Base-by-base conservation (phyloP, 2,329 filamentous ascomycete genomes). In the Diplodia intermedia region DNA sequence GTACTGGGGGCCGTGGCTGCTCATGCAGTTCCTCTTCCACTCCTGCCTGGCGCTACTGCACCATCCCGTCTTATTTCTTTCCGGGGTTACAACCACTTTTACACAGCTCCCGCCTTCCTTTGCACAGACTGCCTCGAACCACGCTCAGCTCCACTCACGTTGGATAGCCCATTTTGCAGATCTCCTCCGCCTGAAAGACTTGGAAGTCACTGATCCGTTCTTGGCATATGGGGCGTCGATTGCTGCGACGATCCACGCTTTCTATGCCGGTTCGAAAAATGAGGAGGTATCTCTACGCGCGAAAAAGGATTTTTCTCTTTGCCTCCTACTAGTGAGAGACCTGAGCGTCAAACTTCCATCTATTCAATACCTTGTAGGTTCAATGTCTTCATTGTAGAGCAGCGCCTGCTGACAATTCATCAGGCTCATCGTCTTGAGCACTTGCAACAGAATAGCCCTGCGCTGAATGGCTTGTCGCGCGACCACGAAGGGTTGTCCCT, bases 11-110 rank as follows among this genome's bases (percentile, higher is more conserved):
- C 36, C 36, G 4, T 57, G 55, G 55, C 11, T 57, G 33, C 55
- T 57, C 55, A 57, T 57, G 55, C 55, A 57, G n/a, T 57, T 40
- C 43, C 20, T 57, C 15, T 43, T 23, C 33, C 55, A 57, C 20
- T 57, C 55, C 12, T 57, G 55, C 33, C 15, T 57, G n/a, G 55
- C 55, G 12, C 36, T 60, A 15, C 20, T 60, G 20, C 26, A 60
- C 8, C 55, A 60, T 15, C 55, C 55, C 11, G n/a, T 60, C 6
- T 43, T 60, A 12, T 60, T 60, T n/a, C 20, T 60, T n/a, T 15
- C 18, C 15, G 55, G 20, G 38, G n/a, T 20, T 14, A 33, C 55
- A 20, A 26, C 36, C 4, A 38, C 36, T 14, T 57, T 23, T 14
- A 20, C 36, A 15, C 33, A 57, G n/a, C 11, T 57, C 23, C 55